Evolutionary conservation across 805 yeast genomes (phyloP), one percentile per base, ranked within the genome.

Genomic region (Phaffomyces antillensis): DNA sequence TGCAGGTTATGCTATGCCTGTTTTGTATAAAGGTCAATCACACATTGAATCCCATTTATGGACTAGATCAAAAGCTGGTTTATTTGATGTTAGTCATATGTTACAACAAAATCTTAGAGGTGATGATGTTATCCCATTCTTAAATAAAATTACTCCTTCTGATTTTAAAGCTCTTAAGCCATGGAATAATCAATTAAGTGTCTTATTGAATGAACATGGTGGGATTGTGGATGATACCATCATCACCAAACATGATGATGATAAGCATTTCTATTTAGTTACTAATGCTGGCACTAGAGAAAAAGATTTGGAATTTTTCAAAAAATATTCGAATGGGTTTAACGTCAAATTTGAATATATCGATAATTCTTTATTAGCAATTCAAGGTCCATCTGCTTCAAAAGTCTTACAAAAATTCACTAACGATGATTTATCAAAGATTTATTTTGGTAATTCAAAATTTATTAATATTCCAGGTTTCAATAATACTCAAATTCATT

Each of bases 61-160:
- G 98, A 95, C 91, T 0, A 78, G 99, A 63, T 59, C 70, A 18
- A 77, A 86, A 50, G 89, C 90, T 33, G 99, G 99, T 7, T 70
- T 93, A 41, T 93, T 93, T 58, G 99, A 93, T 62, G 99, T 93
- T 42, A 86, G 96, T 44, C 99, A 93, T 65, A 93, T 93, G 99
- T 75, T 91, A 41, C 99, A 93, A 69, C 97, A 95, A 63, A 75
- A 71, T 37, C 63, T 93, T 48, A 60, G 64, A 3, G 99, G 99
- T 15, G 65, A 75, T 1, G 83, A 77, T 36, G 77, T 95, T 1
- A 67, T 78, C 7, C 69, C 70, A 5, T 79, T 91, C 45, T 70
- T 93, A 51, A 84, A 93, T 62, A 77, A 74, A 53, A 69, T 91
- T 41, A 86, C 96, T n/a, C 99, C 99, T 11, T 77, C 91, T 15